These are phyloP conservation scores for Brassica hybrid DNA, from an alignment of 441 rosid genomes.

Conservation along the genomic window DNA sequence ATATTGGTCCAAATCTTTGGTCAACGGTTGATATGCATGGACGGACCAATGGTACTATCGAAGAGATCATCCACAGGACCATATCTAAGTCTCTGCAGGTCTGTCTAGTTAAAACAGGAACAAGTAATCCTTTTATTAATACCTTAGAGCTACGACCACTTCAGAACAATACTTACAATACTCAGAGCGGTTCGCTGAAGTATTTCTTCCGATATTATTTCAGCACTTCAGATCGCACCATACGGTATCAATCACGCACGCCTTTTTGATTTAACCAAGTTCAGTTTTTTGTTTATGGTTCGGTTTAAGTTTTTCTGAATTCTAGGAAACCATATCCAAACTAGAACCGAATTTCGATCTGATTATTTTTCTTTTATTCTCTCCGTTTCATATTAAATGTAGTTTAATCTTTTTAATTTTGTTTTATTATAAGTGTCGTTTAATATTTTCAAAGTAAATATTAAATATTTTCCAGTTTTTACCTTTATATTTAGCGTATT, in stretches of 20 bases:
- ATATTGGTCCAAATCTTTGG: not conserved
- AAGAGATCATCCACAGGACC: not conserved
- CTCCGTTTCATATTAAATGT: too few species aligned
- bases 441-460: too few species aligned
- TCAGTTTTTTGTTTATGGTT: not conserved
- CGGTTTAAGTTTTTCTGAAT: not conserved
- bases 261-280: not conserved
- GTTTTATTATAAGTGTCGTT: too few species aligned
- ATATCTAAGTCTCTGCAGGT: not conserved
- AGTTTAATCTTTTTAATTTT: too few species aligned
- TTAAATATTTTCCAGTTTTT: too few species aligned
- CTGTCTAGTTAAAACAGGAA: conserved; percentile 1
- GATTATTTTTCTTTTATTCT: too few species aligned
- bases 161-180: not conserved
- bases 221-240: not conserved
- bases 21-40: not conserved
- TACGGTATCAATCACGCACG: not conserved
- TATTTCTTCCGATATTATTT: conserved; percentile 8
- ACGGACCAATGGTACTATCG: not conserved
- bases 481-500: too few species aligned
- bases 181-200: not conserved
- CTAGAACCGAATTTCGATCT: too few species aligned
- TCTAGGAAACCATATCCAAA: not conserved
- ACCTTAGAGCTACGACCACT: conserved; percentile 9
- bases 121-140: not conserved